Conservation (phyloP, 495 filamentous ascomycete genomes). For the Penicillium argentinense region DNA sequence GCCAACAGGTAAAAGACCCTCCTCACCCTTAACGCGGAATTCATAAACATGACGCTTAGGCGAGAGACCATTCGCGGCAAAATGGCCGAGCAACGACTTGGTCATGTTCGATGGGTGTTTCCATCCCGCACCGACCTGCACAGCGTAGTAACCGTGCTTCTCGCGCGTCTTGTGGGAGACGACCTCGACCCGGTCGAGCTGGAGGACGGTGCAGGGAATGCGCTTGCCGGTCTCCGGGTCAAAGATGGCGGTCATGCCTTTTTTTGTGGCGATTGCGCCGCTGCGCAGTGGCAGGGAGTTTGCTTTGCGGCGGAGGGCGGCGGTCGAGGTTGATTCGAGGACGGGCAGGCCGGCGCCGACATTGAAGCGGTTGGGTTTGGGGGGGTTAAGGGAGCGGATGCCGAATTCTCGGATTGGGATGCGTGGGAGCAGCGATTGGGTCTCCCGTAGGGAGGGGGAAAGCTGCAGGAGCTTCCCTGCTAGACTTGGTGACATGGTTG, state of each 20-base stretch:
- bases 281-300: slow-evolving; percentile 75
- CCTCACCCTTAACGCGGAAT: slow-evolving; percentile 74
- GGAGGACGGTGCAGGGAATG: slow-evolving; percentile 85
- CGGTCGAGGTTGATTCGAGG: slow-evolving; percentile 70
- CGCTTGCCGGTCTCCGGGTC: slow-evolving; percentile 72
- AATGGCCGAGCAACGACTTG: slow-evolving; percentile 81
- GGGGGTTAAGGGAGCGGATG: slow-evolving; percentile 51
- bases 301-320: slow-evolving; percentile 77
- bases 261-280: slow-evolving; percentile 82
- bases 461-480: slow-evolving; percentile 36
- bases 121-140: slow-evolving; percentile 84
- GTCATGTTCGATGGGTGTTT: slow-evolving; percentile 72
- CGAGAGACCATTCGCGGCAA: slow-evolving; percentile 69
- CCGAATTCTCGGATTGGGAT: slow-evolving; percentile 38
- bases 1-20: slow-evolving; percentile 72
- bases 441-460: slow-evolving; percentile 20
- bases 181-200: slow-evolving; percentile 89
- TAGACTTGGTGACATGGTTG: slow-evolving; percentile 39
- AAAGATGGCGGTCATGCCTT: slow-evolving; percentile 92
- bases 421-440: slow-evolving; percentile 18
- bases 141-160: slow-evolving; percentile 85
- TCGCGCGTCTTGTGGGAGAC: slow-evolving; percentile 77
- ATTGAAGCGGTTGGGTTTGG: slow-evolving; percentile 49
- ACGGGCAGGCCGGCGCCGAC: slow-evolving; percentile 45
- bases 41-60: slow-evolving; percentile 82